A percentile compares a stretch with the other conserved stretches of the same genome.
phyloP scores from a whole-genome alignment of 164 flowering plant species.

The Cinnamomum chago region DNA sequence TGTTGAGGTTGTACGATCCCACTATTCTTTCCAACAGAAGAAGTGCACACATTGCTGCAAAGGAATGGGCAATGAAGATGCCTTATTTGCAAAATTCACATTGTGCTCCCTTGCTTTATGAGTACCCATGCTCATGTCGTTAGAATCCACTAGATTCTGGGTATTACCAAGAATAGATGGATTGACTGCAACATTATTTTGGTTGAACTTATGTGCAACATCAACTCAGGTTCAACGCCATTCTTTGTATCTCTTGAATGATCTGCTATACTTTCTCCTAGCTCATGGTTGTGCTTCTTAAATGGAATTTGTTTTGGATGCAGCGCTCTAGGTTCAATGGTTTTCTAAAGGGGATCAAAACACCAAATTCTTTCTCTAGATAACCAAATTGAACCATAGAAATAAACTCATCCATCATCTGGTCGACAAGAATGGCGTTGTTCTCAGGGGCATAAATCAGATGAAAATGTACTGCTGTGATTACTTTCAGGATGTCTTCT shows the following conservation, averaged over 20 bases:
- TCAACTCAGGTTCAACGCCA: slow-evolving; percentile 44
- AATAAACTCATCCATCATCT: no score
- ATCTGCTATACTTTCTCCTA: slow-evolving; percentile 45
- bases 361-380: no score
- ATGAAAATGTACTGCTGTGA: no score
- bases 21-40: slow-evolving; percentile 24
- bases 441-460: no score
- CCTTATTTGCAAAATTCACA: slow-evolving; percentile 38
- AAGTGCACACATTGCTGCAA: slow-evolving; percentile 24
- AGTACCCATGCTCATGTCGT: slow-evolving; percentile 29
- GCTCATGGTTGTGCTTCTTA: slow-evolving; percentile 80
- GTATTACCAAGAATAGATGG: slow-evolving; percentile 43
- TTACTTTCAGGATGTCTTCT: no score
- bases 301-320: no score
- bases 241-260: slow-evolving; percentile 48
- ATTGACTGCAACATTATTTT: slow-evolving; percentile 29
- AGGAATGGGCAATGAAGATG: slow-evolving; percentile 20
- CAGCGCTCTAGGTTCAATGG: no score
- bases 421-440: no score
- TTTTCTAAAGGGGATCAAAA: no score
- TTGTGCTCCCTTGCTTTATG: slow-evolving; percentile 37
- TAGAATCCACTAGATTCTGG: slow-evolving; percentile 45
- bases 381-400: no score
- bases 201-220: slow-evolving; percentile 59
- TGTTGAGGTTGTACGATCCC: slow-evolving; percentile 39